A percentile compares a stretch with the other conserved stretches of the same genome.
Conservation (phyloP, 164 flowering plant genomes). For the Cinnamomum chago region DNA sequence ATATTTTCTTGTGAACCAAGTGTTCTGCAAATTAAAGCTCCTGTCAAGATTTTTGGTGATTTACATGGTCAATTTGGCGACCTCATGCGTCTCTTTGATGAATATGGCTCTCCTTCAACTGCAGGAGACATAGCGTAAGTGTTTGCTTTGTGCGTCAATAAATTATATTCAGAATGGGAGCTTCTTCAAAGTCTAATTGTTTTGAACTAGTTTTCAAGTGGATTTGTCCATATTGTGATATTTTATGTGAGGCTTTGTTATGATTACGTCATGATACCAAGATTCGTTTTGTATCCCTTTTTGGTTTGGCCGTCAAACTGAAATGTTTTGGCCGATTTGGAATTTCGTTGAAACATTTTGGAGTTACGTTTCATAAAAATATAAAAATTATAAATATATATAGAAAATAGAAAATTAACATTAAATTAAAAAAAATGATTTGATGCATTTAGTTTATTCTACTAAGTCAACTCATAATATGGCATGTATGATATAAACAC, state of each 20-base stretch:
- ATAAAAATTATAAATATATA: no score
- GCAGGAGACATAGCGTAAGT: conserved; percentile 99
- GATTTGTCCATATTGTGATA: neutral
- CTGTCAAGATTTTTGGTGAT: conserved; percentile 98
- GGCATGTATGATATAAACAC: no score
- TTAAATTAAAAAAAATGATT: no score
- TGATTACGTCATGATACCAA: neutral
- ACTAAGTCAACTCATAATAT: no score
- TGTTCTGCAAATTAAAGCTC: conserved; percentile 90
- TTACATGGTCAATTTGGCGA: conserved; percentile 99
- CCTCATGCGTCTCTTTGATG: conserved; percentile 99
- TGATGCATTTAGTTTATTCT: no score
- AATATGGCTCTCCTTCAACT: conserved; percentile 98
- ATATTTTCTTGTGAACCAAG: conserved; percentile 91
- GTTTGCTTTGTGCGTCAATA: neutral
- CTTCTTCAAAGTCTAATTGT: neutral
- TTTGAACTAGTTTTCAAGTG: neutral
- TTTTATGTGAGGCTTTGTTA: neutral
- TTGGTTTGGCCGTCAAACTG: no score
- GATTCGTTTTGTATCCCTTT: no score
- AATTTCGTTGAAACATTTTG: no score
- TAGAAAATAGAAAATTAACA: no score
- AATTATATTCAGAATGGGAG: no score
- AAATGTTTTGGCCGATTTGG: no score
- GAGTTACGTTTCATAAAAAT: no score